Conservation (phyloP, 2,329 filamentous ascomycete genomes). For the Aspergillus pseudoglaucus region DNA sequence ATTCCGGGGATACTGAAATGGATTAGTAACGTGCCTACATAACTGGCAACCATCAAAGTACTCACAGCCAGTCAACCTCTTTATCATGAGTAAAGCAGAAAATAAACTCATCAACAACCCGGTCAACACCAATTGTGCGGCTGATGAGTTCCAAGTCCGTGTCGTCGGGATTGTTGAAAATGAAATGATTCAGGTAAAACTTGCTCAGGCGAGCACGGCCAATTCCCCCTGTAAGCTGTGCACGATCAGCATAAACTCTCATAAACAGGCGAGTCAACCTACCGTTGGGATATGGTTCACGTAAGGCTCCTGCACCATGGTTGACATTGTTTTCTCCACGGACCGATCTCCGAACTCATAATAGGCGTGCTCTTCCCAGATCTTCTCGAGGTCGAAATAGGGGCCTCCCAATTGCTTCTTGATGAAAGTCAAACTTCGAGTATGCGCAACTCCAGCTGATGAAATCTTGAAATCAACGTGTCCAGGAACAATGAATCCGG, state of each 20-base stretch:
- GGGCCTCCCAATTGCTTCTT: slow-evolving; percentile 59
- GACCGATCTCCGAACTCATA: slow-evolving; percentile 64
- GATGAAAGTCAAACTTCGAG: slow-evolving; percentile 58
- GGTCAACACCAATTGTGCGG: slow-evolving; percentile 64
- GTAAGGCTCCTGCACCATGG: slow-evolving; percentile 73
- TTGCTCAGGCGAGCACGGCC: slow-evolving; percentile 56
- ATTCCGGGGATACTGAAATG: slow-evolving; percentile 49
- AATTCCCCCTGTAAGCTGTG: slow-evolving; percentile 58
- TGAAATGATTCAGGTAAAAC: slow-evolving; percentile 70
- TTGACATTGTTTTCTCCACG: slow-evolving; percentile 69
- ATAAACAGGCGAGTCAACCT: slow-evolving; percentile 16
- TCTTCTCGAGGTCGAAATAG: slow-evolving; percentile 65
- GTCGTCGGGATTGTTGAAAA: slow-evolving; percentile 65
- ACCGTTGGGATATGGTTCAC: slow-evolving; percentile 71
- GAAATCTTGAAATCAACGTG: slow-evolving; percentile 47
- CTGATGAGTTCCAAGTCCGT: slow-evolving; percentile 63
- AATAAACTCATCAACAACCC: slow-evolving; percentile 66
- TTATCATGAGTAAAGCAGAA: slow-evolving; percentile 58
- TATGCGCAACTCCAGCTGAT: slow-evolving; percentile 58
- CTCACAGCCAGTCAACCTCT: slow-evolving; percentile 64
- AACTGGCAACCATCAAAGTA: slow-evolving; percentile 6
- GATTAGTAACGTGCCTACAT: neutral
- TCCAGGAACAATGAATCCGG: slow-evolving; percentile 46
- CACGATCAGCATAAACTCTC: neutral
- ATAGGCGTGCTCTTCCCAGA: slow-evolving; percentile 72